phyloP scores from a whole-genome alignment of 1,139 yeast genomes.

The Maudiozyma humilis region DNA sequence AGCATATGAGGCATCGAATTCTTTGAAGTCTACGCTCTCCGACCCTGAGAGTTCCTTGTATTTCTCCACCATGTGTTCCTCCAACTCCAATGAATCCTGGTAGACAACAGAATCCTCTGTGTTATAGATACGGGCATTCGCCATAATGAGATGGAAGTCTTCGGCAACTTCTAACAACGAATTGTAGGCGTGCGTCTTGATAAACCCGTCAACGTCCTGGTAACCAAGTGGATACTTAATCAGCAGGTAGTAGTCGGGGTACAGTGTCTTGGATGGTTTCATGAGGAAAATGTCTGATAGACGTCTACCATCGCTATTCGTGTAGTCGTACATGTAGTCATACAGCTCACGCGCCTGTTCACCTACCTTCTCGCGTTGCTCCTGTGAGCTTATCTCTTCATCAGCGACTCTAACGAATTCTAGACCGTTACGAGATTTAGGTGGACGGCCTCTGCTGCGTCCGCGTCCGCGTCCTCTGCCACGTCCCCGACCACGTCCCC shows the following conservation, averaged over 20 bases:
- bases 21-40: slow-evolving; percentile 39
- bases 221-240: slow-evolving; percentile 78
- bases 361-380: slow-evolving; percentile 36
- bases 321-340: slow-evolving; percentile 38
- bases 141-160: slow-evolving; percentile 70
- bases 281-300: slow-evolving; percentile 57
- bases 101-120: slow-evolving; percentile 83
- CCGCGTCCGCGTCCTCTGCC: slow-evolving; percentile 27
- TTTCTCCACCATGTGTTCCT: slow-evolving; percentile 38
- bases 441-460: slow-evolving; percentile 22
- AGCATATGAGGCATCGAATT: slow-evolving; percentile 38
- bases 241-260: slow-evolving; percentile 81
- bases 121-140: slow-evolving; percentile 79
- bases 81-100: slow-evolving; percentile 65
- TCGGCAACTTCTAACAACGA: slow-evolving; percentile 53
- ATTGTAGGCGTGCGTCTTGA: slow-evolving; percentile 46
- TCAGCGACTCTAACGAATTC: slow-evolving; percentile 36
- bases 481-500: slow-evolving; percentile 18
- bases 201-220: slow-evolving; percentile 55
- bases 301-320: slow-evolving; percentile 37
- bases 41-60: slow-evolving; percentile 29
- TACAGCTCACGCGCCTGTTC: slow-evolving; percentile 28
- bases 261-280: slow-evolving; percentile 61
- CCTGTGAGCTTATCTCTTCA: slow-evolving; percentile 39
- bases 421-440: slow-evolving; percentile 26